A percentile compares a stretch with the other conserved stretches of the same genome.
Conservation (phyloP, 1,284 basidiomycete species). For the Moniliella sp. region DNA sequence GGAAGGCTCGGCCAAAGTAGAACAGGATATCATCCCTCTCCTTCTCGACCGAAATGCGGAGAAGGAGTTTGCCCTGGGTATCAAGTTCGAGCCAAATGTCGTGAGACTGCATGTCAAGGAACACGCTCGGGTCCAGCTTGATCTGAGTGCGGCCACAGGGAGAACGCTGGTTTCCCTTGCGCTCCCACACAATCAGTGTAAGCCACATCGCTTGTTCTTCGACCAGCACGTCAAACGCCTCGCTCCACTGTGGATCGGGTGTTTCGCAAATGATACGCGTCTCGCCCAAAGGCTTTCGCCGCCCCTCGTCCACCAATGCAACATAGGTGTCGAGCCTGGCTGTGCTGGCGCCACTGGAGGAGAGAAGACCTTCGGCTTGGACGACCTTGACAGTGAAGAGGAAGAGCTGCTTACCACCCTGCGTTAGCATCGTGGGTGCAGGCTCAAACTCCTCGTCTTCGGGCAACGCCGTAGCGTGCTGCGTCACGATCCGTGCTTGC, state of each 20-base stretch:
- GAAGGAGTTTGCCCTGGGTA: constrained; percentile 50
- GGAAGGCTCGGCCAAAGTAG: constrained; percentile 86
- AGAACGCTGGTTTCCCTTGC: constrained; percentile 47
- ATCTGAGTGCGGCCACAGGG: constrained; percentile 76
- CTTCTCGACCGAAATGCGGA: constrained; percentile 89
- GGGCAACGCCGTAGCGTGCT: no score
- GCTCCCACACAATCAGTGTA: constrained; percentile 80
- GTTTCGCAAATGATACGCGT: constrained; percentile 87
- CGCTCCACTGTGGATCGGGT: constrained; percentile 77
- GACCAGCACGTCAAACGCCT: constrained; percentile 82
- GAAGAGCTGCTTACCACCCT: constrained; percentile 36
- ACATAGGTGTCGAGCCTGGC: constrained; percentile 93
- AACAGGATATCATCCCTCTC: constrained; percentile 95
- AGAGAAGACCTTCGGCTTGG: constrained; percentile 36
- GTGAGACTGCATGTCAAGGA: constrained; percentile 68
- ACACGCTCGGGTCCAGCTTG: constrained; percentile 67
- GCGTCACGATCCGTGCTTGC: constrained; percentile 45
- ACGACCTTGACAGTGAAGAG: constrained; percentile 85
- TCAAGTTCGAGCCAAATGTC: constrained; percentile 85
- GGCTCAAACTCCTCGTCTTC: no score
- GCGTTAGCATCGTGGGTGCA: no score
- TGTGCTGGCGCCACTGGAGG: no score
- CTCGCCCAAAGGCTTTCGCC: constrained; percentile 67
- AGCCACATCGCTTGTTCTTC: constrained; percentile 63
- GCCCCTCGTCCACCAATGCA: constrained; percentile 74